Evolutionary conservation across 805 yeast species (phyloP).

Genomic region (Pichia scutulata): DNA sequence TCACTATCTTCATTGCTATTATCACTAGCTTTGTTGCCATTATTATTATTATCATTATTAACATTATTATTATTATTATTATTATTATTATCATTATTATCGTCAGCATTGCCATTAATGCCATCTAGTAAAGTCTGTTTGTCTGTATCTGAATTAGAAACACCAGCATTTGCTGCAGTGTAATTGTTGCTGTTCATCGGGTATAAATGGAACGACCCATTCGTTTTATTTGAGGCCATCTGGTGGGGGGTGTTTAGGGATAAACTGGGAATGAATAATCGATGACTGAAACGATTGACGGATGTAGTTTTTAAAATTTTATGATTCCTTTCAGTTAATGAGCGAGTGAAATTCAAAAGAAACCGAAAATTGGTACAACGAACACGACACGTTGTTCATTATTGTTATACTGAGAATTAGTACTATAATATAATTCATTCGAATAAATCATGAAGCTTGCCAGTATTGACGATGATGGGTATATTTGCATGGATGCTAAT

Average conservation of each 20-base stretch:
- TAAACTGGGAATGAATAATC: neutral
- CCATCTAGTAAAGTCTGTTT: neutral
- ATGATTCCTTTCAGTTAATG: neutral
- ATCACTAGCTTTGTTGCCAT: neutral
- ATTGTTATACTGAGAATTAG: neutral
- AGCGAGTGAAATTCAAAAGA: neutral
- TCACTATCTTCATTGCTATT: neutral
- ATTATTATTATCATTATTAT: neutral
- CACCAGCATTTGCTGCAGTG: slow-evolving; percentile 27
- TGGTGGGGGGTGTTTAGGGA: neutral
- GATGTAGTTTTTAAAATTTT: neutral
- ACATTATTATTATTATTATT: neutral
- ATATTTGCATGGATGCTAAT: slow-evolving; percentile 17
- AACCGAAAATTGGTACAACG: neutral
- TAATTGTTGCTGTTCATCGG: slow-evolving; percentile 28
- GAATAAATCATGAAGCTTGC: slow-evolving; percentile 1
- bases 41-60: neutral
- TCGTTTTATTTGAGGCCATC: slow-evolving; percentile 19
- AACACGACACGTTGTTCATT: neutral
- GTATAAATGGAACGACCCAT: slow-evolving; percentile 17
- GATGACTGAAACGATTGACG: neutral
- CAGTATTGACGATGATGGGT: slow-evolving; percentile 22
- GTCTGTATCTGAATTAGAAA: slow-evolving; percentile 9
- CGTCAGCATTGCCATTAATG: neutral
- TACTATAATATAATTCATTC: neutral